Evolutionary conservation across 2,329 filamentous ascomycete species (phyloP).

Genomic region (Penicillium sp.): DNA sequence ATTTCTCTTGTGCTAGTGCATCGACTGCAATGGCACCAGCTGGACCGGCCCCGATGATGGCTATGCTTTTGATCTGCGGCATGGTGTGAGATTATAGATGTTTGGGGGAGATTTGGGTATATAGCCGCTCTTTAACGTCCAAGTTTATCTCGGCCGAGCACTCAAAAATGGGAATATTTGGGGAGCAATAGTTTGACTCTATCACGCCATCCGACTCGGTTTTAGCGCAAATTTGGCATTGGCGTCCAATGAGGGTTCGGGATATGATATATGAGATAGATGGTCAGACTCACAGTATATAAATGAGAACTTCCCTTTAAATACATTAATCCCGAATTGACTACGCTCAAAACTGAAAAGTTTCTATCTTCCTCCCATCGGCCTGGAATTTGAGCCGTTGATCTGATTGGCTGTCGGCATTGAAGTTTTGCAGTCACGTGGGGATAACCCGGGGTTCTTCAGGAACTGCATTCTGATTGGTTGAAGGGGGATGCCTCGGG

Average conservation of each 20-base stretch:
- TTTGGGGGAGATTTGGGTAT: neutral
- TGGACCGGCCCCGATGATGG: slow-evolving; percentile 62
- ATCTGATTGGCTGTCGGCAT: slow-evolving; percentile 3
- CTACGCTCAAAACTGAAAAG: neutral
- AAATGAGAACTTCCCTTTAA: neutral
- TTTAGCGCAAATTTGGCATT: slow-evolving; percentile 14
- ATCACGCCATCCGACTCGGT: slow-evolving; percentile 22
- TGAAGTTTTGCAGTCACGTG: slow-evolving; percentile 1
- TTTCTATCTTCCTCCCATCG: neutral
- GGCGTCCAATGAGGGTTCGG: neutral
- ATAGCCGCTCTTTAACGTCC: neutral
- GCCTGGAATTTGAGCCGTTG: neutral
- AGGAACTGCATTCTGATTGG: slow-evolving; percentile 11
- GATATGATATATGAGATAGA: neutral
- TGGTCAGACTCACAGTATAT: neutral
- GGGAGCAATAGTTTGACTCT: slow-evolving; percentile 10
- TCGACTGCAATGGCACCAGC: slow-evolving; percentile 61
- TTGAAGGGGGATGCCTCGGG: fast-evolving
- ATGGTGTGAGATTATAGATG: slow-evolving; percentile 1
- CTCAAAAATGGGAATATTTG: slow-evolving; percentile 1
- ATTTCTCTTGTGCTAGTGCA: slow-evolving; percentile 58
- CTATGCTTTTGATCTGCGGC: slow-evolving; percentile 46
- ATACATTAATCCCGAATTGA: neutral
- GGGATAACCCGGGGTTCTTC: neutral
- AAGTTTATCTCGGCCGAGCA: slow-evolving; percentile 20